Evolutionary conservation across 805 yeast genomes (phyloP).

Genomic region (Diddensiella transvaalensis): DNA sequence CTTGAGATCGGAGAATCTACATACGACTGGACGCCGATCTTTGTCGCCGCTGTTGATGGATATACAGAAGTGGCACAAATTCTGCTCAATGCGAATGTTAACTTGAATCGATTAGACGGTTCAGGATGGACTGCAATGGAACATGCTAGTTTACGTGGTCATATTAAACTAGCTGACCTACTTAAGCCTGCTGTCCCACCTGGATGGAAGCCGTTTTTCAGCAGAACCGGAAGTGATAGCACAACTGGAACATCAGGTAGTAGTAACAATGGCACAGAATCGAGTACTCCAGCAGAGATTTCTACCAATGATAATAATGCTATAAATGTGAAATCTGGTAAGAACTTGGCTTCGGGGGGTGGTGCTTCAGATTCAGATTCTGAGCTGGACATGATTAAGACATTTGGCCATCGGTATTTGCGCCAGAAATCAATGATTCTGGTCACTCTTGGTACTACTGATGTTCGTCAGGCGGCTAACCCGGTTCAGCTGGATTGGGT

Average conservation of each 20-base stretch:
- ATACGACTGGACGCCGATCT: slow-evolving; percentile 94
- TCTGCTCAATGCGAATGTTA: slow-evolving; percentile 53
- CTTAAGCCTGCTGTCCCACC: slow-evolving; percentile 35
- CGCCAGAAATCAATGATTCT: slow-evolving; percentile 63
- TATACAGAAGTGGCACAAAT: slow-evolving; percentile 50
- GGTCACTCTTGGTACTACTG: slow-evolving; percentile 84
- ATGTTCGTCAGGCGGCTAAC: slow-evolving; percentile 52
- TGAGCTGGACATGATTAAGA: slow-evolving; percentile 55
- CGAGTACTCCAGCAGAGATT: neutral
- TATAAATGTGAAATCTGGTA: slow-evolving; percentile 8
- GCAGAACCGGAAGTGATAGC: neutral
- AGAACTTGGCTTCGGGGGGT: neutral
- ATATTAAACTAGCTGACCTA: slow-evolving; percentile 61
- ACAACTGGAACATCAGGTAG: no score
- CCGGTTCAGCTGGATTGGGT: slow-evolving; percentile 70
- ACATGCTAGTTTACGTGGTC: slow-evolving; percentile 90
- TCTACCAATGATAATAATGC: neutral
- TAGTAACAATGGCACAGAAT: no score
- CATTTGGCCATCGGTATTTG: slow-evolving; percentile 80
- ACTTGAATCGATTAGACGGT: slow-evolving; percentile 58
- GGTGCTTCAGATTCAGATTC: neutral
- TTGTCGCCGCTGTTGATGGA: slow-evolving; percentile 88
- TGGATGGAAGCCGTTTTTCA: slow-evolving; percentile 4
- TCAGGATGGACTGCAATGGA: slow-evolving; percentile 99
- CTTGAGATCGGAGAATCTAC: slow-evolving; percentile 71